Conservation (phyloP, 495 filamentous ascomycete genomes). For the Letharia lupina region DNA sequence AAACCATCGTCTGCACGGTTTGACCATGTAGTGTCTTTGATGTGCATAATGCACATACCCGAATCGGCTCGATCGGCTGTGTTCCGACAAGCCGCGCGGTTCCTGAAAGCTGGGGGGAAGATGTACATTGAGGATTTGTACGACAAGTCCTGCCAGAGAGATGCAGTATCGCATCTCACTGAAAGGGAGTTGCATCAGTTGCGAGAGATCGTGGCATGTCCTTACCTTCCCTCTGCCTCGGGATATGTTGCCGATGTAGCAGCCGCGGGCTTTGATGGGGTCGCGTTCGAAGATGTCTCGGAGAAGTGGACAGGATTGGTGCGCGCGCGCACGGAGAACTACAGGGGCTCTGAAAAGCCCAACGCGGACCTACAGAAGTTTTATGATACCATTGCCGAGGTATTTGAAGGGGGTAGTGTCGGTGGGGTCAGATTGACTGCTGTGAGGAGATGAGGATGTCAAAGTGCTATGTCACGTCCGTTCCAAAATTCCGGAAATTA, state of each 20-base stretch:
- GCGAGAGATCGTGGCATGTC: neutral
- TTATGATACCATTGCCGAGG: slow-evolving; percentile 10
- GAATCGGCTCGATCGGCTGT: neutral
- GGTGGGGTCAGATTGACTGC: slow-evolving; percentile 12
- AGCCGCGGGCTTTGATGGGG: slow-evolving; percentile 1
- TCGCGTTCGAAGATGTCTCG: slow-evolving; percentile 9
- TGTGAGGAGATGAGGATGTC: neutral
- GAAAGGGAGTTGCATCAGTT: neutral
- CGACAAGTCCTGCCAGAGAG: neutral
- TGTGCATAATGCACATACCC: slow-evolving; percentile 9
- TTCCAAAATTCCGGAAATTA: too few relatives aligned
- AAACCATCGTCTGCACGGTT: neutral
- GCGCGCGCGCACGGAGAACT: slow-evolving; percentile 1
- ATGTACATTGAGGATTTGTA: slow-evolving; percentile 14
- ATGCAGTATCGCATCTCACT: neutral
- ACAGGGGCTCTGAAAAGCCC: neutral
- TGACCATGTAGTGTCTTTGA: slow-evolving; percentile 1
- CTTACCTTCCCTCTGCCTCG: slow-evolving; percentile 4
- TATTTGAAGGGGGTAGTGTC: neutral
- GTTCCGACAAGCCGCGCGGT: neutral
- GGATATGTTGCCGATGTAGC: neutral
- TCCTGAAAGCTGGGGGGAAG: neutral
- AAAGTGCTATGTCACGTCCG: neutral
- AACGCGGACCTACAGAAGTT: neutral
- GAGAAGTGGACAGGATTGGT: neutral